Base-by-base conservation (phyloP, 306 rosid genomes). In the Cyclanthera cordifolia region DNA sequence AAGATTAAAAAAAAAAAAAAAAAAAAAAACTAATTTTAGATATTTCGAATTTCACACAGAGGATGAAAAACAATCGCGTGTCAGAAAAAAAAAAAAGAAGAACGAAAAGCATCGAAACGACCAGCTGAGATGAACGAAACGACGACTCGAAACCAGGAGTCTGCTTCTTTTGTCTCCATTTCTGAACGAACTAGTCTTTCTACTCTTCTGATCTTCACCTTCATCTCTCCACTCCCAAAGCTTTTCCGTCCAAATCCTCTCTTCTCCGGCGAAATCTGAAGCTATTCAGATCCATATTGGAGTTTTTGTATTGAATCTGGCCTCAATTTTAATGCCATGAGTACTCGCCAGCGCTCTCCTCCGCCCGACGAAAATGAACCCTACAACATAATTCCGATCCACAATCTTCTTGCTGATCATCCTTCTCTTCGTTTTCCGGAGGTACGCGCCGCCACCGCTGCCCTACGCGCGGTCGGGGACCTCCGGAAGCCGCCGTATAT, bases 391-490 rank as follows among this genome's bases (percentile, higher is more conserved):
- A 86, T 93, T 39, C 98, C 98, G 0, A 81, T 93, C 66, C 85
- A 92, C 68, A 80, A 86, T 69, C 91, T 92, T 75, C 96, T 92
- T 6, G 91, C 89, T 0, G 96, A 92, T 77, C 98, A 92, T 83
- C 98, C 98, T 0, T 72, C 96, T 0, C 96, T 92, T 14, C 93
- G 95, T 0, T 89, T 77, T 69, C 98, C 96, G 0, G 98, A 92
- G 81, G 96, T 89, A 0, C 95, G 98, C 13, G 98, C 98, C 16
- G 93, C 90, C 11, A 83, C 76, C 0, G 85, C 95, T 0, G 87
- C 93, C 0, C 83, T 92, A 5, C 78, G 76, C 1, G 46, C 95
- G 16, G 95, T 89, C 1, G 96, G 96, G 0, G 41, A 89, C 72
- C 95, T 92, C 79, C 80, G 96, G 0, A 75, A 79, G 1, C 98